Evolutionary conservation across 1,139 yeast genomes (phyloP).

Genomic region (Saccharomyces pastorianus): DNA sequence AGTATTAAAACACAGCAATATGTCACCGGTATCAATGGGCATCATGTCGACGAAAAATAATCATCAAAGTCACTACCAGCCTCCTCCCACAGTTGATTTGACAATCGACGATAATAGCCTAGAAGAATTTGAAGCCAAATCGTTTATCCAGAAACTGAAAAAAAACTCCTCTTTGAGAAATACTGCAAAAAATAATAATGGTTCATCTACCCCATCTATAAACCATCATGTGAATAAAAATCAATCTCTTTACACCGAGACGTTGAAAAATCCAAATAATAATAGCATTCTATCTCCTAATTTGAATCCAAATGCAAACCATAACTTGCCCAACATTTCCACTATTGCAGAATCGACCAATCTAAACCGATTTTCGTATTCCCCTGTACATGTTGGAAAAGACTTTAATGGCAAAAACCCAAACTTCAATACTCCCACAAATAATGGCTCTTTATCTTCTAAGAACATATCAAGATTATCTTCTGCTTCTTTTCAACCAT

Average conservation of each 20-base stretch:
- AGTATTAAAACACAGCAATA: constrained; percentile 1
- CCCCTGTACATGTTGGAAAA: constrained; percentile 1
- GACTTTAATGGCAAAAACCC: not conserved
- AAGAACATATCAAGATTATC: not conserved
- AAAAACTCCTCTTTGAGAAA: constrained; percentile 12
- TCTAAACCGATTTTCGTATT: not conserved
- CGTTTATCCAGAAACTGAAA: constrained; percentile 15
- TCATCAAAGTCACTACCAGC: not conserved
- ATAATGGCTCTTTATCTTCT: not conserved
- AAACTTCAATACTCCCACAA: not conserved
- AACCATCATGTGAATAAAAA: not conserved
- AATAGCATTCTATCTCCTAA: not conserved
- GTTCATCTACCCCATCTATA: not conserved
- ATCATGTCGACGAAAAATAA: not conserved
- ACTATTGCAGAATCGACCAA: constrained; percentile 13
- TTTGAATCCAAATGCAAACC: not conserved
- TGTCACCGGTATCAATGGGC: not conserved
- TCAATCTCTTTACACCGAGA: not conserved
- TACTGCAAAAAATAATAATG: constrained; percentile 3
- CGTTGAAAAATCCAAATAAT: not conserved
- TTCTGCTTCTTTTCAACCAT: not conserved
- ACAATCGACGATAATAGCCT: constrained; percentile 14
- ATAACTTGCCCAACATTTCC: constrained; percentile 1
- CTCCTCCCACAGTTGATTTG: constrained; percentile 22
- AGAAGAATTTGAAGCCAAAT: constrained; percentile 9